Evolutionary conservation across 768 basidiomycete genomes (phyloP).

Genomic region (Boletus rubroflammeus): DNA sequence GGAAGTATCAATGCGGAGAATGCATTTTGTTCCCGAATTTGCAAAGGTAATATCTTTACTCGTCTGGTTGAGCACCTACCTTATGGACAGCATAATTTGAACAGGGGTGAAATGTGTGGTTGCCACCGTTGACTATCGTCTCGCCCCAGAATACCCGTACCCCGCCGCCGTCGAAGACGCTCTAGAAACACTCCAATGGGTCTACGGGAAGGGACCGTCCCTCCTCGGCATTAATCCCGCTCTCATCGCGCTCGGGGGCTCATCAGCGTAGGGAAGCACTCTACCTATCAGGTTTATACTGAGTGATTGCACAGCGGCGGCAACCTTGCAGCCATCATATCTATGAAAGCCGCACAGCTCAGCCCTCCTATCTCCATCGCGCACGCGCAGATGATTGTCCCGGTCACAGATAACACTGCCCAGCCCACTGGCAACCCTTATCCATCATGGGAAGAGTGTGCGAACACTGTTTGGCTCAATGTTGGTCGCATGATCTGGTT

Average conservation of each 20-base stretch:
- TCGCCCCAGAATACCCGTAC: slow-evolving; percentile 34
- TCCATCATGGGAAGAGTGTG: slow-evolving; percentile 57
- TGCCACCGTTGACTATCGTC: slow-evolving; percentile 32
- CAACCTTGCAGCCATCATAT: slow-evolving; percentile 64
- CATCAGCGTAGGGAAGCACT: slow-evolving; percentile 50
- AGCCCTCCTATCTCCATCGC: slow-evolving; percentile 49
- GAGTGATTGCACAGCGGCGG: slow-evolving; percentile 51
- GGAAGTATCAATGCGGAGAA: slow-evolving; percentile 62
- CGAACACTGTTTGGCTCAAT: slow-evolving; percentile 57
- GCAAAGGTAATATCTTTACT: slow-evolving; percentile 20
- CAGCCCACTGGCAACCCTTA: slow-evolving; percentile 36
- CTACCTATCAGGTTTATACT: background rate
- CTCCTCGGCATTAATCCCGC: slow-evolving; percentile 47
- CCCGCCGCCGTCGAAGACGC: slow-evolving; percentile 33
- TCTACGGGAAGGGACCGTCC: slow-evolving; percentile 39
- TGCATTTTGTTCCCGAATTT: slow-evolving; percentile 44
- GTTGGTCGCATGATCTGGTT: slow-evolving; percentile 74
- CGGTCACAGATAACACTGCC: slow-evolving; percentile 74
- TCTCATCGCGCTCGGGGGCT: slow-evolving; percentile 67
- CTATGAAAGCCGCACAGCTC: slow-evolving; percentile 57
- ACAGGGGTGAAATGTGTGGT: slow-evolving; percentile 34
- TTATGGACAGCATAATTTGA: background rate
- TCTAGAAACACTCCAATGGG: slow-evolving; percentile 36
- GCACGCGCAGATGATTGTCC: slow-evolving; percentile 68
- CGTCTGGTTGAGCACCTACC: background rate